Evolutionary conservation across 257 asterid genomes (phyloP), one percentile per base, ranked within the genome.

Genomic region (Orobanche coerulescens): DNA sequence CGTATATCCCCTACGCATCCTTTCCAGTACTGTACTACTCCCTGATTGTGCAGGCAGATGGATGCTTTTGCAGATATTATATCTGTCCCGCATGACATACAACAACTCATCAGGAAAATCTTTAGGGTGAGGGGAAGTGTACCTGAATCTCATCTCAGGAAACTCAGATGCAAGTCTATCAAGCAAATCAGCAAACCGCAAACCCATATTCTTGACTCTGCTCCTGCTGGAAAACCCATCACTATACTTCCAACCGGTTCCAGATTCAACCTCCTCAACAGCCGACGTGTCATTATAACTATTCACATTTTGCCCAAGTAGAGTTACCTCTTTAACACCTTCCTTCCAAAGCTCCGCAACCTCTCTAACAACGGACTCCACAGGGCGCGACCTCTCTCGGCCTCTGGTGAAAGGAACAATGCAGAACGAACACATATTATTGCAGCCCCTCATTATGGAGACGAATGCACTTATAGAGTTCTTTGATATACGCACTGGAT

Each of bases 361-460:
- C 81, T 93, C 98, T 74, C 88, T 81, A 64, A 89, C 86, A 51
- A 88, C 84, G 62, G 98, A 93, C 56, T 86, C 95, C 53, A 93
- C 95, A 1, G 95, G 94, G 18, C 97, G 91, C 4, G 98, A 92
- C 44, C 98, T 70, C 71, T 92, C 98, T 58, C 95, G 79, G 66
- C 97, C 98, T 74, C 98, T 83, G 23, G 98, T 92, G 82, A 92
- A 92, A 69, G 98, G 98, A 58, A 92, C 98, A 53, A 92, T 92
- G 82, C 98, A 92, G 72, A 92, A 92, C 11, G 97, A 86, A 77
- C 98, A 92, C 98, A 88, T 88, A 55, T 92, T 92, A 62, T 92
- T 92, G 84, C 98, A 92, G 33, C 98, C 98, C 82, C 97, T 84
- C 98, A 92, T 92, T 42, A 92, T 73, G 16, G 98, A 92, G 71